Evolutionary conservation across 768 basidiomycete genomes (phyloP).

Genomic region (Rhizopogon rudus): DNA sequence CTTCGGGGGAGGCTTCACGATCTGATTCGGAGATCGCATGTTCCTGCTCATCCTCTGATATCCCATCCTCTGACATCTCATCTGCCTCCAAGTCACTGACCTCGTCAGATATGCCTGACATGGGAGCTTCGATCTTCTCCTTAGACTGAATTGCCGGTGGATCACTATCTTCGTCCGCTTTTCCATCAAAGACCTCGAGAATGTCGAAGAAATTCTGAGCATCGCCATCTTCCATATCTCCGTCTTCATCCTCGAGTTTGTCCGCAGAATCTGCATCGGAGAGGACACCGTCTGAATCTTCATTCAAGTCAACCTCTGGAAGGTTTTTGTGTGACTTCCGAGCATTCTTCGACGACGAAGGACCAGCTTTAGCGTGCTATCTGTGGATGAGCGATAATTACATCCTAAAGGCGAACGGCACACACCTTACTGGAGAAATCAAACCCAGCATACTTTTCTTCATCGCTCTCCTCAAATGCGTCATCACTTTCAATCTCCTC

Average conservation of each 20-base stretch:
- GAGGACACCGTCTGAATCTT: slow-evolving; percentile 37
- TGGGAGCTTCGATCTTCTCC: not conserved
- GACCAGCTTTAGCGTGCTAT: slow-evolving; percentile 18
- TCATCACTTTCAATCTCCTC: slow-evolving; percentile 84
- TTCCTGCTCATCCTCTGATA: slow-evolving; percentile 24
- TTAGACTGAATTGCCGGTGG: not conserved
- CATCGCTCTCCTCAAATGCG: slow-evolving; percentile 79
- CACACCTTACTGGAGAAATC: slow-evolving; percentile 25
- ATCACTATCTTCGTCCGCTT: slow-evolving; percentile 33
- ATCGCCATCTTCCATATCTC: slow-evolving; percentile 43
- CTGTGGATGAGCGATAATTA: not conserved
- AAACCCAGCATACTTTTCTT: slow-evolving; percentile 72
- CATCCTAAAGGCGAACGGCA: not conserved
- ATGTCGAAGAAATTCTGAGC: slow-evolving; percentile 58
- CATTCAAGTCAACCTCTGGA: slow-evolving; percentile 63
- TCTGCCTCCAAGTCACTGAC: slow-evolving; percentile 30
- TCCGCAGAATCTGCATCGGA: slow-evolving; percentile 18
- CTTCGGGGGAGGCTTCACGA: slow-evolving; percentile 48
- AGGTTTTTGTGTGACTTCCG: slow-evolving; percentile 27
- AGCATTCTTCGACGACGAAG: slow-evolving; percentile 15
- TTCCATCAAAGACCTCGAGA: slow-evolving; percentile 63
- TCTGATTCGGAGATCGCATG: slow-evolving; percentile 37
- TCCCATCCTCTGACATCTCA: slow-evolving; percentile 30
- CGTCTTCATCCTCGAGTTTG: slow-evolving; percentile 25
- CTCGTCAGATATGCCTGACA: slow-evolving; percentile 1